A percentile compares a stretch with the other conserved stretches of the same genome.
Conservation (phyloP, 2,329 filamentous ascomycete species). For the Penicillium sp. region DNA sequence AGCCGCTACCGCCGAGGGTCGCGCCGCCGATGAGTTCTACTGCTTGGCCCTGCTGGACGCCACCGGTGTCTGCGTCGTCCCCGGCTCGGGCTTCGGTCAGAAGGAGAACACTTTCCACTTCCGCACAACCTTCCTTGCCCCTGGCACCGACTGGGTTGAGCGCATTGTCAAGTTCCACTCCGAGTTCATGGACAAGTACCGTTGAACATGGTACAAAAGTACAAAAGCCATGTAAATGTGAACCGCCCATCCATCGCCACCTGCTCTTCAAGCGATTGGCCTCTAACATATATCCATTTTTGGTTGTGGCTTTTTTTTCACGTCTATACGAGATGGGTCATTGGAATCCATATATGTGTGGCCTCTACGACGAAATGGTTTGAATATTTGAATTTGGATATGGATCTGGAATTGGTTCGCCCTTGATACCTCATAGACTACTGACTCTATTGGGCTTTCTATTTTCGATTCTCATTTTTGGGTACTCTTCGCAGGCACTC, state of each 20-base stretch:
- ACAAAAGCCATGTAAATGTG: background rate
- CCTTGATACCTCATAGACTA: constrained; percentile 11
- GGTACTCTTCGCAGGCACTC: background rate
- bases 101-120: constrained; percentile 89
- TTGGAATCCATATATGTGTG: background rate
- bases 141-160: constrained; percentile 91
- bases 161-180: constrained; percentile 86
- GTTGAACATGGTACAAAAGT: constrained; percentile 16
- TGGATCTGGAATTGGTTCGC: constrained; percentile 1
- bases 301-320: background rate
- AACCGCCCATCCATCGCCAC: background rate
- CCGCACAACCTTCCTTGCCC: constrained; percentile 93
- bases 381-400: background rate
- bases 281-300: background rate
- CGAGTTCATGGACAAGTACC: constrained; percentile 81
- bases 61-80: constrained; percentile 91
- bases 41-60: constrained; percentile 85
- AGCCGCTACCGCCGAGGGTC: constrained; percentile 71
- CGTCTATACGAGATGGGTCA: background rate
- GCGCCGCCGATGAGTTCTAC: constrained; percentile 88
- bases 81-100: constrained; percentile 91
- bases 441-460: constrained; percentile 9
- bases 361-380: background rate
- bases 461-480: background rate
- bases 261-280: background rate